phyloP scores from a whole-genome alignment of 768 basidiomycete genomes.

The Coprinellus aureogranulatus region DNA sequence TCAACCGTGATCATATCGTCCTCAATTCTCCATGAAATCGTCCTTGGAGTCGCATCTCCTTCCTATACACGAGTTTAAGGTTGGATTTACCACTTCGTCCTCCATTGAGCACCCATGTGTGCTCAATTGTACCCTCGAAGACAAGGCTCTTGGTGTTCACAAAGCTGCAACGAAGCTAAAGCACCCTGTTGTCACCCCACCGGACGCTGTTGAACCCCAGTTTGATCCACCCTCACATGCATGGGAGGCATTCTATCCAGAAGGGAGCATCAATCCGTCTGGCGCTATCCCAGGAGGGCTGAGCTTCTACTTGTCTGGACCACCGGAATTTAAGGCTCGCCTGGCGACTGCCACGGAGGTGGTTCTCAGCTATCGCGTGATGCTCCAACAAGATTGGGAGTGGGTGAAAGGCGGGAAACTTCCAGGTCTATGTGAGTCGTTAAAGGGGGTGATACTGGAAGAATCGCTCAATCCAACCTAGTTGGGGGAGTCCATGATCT shows the following conservation, averaged over 20 bases:
- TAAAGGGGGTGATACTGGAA: background rate
- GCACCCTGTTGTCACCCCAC: slow-evolving; percentile 31
- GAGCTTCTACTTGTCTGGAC: slow-evolving; percentile 66
- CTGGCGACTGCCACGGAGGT: slow-evolving; percentile 51
- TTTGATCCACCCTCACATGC: slow-evolving; percentile 29
- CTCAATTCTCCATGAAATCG: no score
- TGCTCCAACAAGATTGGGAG: slow-evolving; percentile 60
- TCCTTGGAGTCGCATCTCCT: slow-evolving; percentile 15
- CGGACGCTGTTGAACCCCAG: slow-evolving; percentile 8
- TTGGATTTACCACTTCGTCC: slow-evolving; percentile 43
- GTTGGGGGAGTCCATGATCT: slow-evolving; percentile 56
- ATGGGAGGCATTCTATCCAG: slow-evolving; percentile 63
- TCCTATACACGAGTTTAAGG: slow-evolving; percentile 26
- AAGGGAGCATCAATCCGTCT: slow-evolving; percentile 60
- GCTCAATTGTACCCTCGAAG: slow-evolving; percentile 33
- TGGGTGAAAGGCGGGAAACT: slow-evolving; percentile 78
- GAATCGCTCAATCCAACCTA: slow-evolving; percentile 16
- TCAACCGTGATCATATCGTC: no score
- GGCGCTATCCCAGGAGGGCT: slow-evolving; percentile 58
- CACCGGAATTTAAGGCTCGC: slow-evolving; percentile 35
- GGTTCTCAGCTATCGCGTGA: slow-evolving; percentile 62
- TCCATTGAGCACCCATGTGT: slow-evolving; percentile 20
- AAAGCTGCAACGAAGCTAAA: slow-evolving; percentile 39
- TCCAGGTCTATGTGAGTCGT: slow-evolving; percentile 68
- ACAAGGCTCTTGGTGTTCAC: slow-evolving; percentile 49